phyloP scores from a whole-genome alignment of 2,329 filamentous ascomycete species.

The Periconia sp. region DNA sequence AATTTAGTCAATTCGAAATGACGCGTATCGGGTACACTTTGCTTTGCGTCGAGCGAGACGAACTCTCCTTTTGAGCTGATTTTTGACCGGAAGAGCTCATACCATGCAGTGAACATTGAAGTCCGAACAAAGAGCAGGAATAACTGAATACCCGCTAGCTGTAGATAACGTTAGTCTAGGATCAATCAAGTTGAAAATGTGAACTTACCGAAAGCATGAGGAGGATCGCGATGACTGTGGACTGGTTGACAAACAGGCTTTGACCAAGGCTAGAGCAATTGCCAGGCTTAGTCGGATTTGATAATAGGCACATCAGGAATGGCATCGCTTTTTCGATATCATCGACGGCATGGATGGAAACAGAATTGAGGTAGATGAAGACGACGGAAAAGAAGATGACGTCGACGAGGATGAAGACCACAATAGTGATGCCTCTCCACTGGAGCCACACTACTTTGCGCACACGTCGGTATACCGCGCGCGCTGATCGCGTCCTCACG shows the following conservation, averaged over 20 bases:
- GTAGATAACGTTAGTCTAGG: slow-evolving; percentile 10
- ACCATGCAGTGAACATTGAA: slow-evolving; percentile 87
- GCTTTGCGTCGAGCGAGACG: slow-evolving; percentile 79
- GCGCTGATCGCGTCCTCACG: slow-evolving; percentile 78
- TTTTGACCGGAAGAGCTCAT: slow-evolving; percentile 63
- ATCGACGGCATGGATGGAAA: slow-evolving; percentile 63
- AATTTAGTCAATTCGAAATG: slow-evolving; percentile 46
- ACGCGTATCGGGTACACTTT: slow-evolving; percentile 33
- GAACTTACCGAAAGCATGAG: slow-evolving; percentile 76
- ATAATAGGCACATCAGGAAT: slow-evolving; percentile 77
- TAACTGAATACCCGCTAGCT: slow-evolving; percentile 81
- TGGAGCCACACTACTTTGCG: slow-evolving; percentile 87
- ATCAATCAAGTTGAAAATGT: neutral
- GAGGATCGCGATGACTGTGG: slow-evolving; percentile 80
- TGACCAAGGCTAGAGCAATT: slow-evolving; percentile 68
- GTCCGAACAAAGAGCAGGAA: slow-evolving; percentile 80
- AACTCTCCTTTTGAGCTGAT: slow-evolving; percentile 74
- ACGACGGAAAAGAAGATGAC: slow-evolving; percentile 93
- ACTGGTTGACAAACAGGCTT: slow-evolving; percentile 72
- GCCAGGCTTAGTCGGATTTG: slow-evolving; percentile 64
- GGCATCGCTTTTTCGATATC: slow-evolving; percentile 62
- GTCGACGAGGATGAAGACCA: slow-evolving; percentile 86
- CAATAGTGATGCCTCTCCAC: slow-evolving; percentile 91
- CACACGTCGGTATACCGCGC: slow-evolving; percentile 86
- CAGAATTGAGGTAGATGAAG: slow-evolving; percentile 79